Evolutionary conservation across 2,329 filamentous ascomycete genomes (phyloP), one percentile per base, ranked within the genome.

Genomic region (Myrmaecium sp.): DNA sequence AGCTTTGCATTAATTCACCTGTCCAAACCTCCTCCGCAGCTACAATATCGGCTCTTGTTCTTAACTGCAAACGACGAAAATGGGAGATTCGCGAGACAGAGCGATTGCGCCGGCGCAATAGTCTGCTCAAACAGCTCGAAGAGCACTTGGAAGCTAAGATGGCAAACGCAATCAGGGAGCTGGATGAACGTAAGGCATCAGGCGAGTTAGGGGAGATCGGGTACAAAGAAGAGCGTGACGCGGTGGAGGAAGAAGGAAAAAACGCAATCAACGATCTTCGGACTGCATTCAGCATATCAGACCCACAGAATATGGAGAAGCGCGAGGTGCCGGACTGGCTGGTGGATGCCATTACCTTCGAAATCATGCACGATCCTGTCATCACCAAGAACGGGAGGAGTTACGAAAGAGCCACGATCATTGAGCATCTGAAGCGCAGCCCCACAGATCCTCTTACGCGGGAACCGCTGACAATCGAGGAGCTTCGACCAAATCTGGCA

Each of bases 381-480:
- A 54, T 62, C 2, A 86, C 80, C 1, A 83, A 78, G 42, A 84
- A 77, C 1, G 89, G 89, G 8, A 79, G 84, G 36, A 89, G 78
- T 2, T 98, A 93, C 47, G 89, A 95, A 49, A 69, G 86, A 21
- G 65, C 79, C 0, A 79, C 79, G 10, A 76, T 98, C 33, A 62
- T 83, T 43, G 82, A 92, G 51, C 83, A 94, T 46, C 61, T 98
- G 14, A 75, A 77, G 41, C 64, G 77, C 13, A 69, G 69, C 17
- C 63, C 64, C 1, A 77, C 69, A 9, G 89, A 98, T 47, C 89
- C 89, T 1, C 51, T 95, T 18, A 94, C 86, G 1, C 64, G 86
- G 21, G 75, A 83, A 34, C 70, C 76, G 0, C 61, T 94, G 25
- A 54, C 54, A 0, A 59, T 69, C 1, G 55, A 61, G 2, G 82